Evolutionary conservation across 169 alveolate species (phyloP).

Genomic region (Toxoplasma gondii): DNA sequence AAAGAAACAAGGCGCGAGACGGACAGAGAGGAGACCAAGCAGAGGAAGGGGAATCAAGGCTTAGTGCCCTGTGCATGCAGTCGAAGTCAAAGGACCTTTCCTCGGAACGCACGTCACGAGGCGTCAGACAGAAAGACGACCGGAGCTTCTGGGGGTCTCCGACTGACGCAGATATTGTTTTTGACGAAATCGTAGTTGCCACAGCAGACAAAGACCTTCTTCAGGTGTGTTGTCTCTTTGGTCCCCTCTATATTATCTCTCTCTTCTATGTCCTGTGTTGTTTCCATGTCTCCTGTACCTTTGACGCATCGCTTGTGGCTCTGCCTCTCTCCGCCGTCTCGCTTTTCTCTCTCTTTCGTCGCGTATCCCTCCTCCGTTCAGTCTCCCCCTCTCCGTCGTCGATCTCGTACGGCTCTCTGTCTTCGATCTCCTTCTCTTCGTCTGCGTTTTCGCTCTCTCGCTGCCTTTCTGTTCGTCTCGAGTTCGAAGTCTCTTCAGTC

Average conservation of each 20-base stretch:
- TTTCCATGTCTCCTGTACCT: not conserved
- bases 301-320: not conserved
- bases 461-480: not conserved
- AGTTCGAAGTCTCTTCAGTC: not conserved
- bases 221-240: not conserved
- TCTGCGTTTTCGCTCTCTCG: not conserved
- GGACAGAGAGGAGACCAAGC: not conserved
- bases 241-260: not conserved
- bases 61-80: not conserved
- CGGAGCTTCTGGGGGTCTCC: too few species aligned
- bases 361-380: not conserved
- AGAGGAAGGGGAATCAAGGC: not conserved
- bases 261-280: not conserved
- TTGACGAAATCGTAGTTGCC: conserved; percentile 23
- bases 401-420: not conserved
- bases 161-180: not conserved
- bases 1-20: not conserved
- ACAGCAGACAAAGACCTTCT: conserved; percentile 33
- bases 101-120: too few species aligned
- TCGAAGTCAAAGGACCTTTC: not conserved
- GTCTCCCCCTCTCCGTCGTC: not conserved
- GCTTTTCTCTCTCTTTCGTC: not conserved
- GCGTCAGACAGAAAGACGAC: too few species aligned
- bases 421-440: too few species aligned
- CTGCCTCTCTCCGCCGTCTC: not conserved